These are phyloP conservation scores for Penicillium palitans DNA, from an alignment of 2,329 filamentous ascomycete genomes.

Conservation along the genomic window DNA sequence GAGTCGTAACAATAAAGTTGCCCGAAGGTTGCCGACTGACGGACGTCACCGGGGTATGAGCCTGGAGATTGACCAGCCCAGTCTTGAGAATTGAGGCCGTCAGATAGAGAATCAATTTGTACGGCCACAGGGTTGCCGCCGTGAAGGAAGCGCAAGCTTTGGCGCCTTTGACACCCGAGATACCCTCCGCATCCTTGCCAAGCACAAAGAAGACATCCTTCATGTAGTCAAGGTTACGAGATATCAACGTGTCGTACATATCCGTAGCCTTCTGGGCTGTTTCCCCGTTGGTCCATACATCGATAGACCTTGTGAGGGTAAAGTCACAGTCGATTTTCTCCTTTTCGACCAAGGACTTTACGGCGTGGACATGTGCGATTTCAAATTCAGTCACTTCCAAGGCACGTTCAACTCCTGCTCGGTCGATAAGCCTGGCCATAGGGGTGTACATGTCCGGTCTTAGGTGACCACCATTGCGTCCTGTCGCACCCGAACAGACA, in stretches of 20 bases:
- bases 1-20: constrained; percentile 55
- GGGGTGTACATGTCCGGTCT: constrained; percentile 47
- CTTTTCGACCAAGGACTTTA: constrained; percentile 44
- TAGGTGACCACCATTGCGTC: constrained; percentile 49
- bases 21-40: constrained; percentile 47
- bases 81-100: constrained; percentile 53
- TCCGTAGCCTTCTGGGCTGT: constrained; percentile 31
- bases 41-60: constrained; percentile 49
- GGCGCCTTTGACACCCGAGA: constrained; percentile 45
- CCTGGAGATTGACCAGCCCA: constrained; percentile 54
- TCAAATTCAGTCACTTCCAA: constrained; percentile 46
- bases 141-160: constrained; percentile 41
- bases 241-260: constrained; percentile 35
- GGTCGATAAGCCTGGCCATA: constrained; percentile 40
- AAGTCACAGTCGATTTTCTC: constrained; percentile 51
- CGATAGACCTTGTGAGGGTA: constrained; percentile 43
- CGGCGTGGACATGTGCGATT: constrained; percentile 41
- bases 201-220: constrained; percentile 34
- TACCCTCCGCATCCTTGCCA: constrained; percentile 33
- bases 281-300: constrained; percentile 43
- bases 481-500: constrained; percentile 48
- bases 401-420: constrained; percentile 36
- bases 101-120: constrained; percentile 75
- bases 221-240: constrained; percentile 30
- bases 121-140: constrained; percentile 56